Percentiles rank a stretch among this genome's conserved stretches.
Evolutionary conservation across 225 moss, liverwort and hornwort genomes (phyloP).

Genomic region (Rhytidiadelphus loreus): DNA sequence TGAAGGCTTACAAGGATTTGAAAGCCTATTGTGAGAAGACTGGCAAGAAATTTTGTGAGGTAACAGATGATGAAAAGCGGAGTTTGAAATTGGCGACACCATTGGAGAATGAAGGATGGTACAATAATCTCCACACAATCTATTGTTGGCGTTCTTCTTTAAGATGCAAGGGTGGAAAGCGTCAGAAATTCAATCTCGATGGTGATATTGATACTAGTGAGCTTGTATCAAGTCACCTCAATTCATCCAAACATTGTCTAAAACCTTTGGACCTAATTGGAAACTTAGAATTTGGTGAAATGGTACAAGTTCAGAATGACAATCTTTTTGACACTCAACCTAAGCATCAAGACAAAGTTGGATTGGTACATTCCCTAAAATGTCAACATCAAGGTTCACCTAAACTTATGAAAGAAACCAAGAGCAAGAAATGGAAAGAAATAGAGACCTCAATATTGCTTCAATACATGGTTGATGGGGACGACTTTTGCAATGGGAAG

Average conservation of each 20-base stretch:
- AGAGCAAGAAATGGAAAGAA: neutral
- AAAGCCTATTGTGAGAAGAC: neutral
- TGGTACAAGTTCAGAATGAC: neutral
- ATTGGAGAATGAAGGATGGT: too few species aligned
- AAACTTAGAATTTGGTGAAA: too few species aligned
- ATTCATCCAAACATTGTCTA: too few species aligned
- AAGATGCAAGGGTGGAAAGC: too few species aligned
- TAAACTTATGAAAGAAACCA: neutral
- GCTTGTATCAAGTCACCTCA: too few species aligned
- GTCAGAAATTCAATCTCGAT: too few species aligned
- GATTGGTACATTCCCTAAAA: neutral
- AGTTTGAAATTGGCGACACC: neutral
- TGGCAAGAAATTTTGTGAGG: neutral
- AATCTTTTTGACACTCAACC: neutral
- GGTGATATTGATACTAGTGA: too few species aligned
- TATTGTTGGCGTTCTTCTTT: too few species aligned
- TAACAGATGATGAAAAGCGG: neutral
- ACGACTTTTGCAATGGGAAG: neutral
- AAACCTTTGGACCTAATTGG: too few species aligned
- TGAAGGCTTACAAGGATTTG: neutral
- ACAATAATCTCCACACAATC: too few species aligned
- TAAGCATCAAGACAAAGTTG: neutral
- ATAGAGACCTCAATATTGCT: neutral
- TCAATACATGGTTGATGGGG: neutral
- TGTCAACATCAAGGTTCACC: neutral